phyloP scores from a whole-genome alignment of 257 asterid genomes.

The Solanum paucissectum region DNA sequence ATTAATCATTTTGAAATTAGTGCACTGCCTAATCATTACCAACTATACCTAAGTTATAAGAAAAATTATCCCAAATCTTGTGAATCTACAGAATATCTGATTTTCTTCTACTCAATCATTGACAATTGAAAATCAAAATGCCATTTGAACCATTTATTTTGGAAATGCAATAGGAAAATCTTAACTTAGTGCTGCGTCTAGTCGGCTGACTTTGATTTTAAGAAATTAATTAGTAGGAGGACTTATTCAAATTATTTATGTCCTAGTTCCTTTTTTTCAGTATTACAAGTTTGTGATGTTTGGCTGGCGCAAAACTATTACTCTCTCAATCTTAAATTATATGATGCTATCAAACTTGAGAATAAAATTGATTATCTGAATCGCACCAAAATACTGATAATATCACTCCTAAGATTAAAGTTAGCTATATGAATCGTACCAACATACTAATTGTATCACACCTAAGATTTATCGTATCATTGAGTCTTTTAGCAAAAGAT shows the following conservation, averaged over 20 bases:
- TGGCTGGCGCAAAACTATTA: background rate
- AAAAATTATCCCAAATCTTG: background rate
- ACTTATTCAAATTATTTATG: background rate
- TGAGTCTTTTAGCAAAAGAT: background rate
- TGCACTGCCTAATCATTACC: constrained; percentile 35
- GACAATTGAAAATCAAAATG: background rate
- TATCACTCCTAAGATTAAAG: background rate
- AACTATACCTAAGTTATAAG: background rate
- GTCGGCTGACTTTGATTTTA: background rate
- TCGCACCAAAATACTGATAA: background rate
- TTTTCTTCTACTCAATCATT: constrained; percentile 1
- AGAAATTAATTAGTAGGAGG: background rate
- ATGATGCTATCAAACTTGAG: too few relatives aligned
- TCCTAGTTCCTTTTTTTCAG: background rate
- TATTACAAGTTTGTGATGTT: background rate
- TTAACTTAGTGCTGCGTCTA: background rate
- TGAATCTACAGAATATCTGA: constrained; percentile 1
- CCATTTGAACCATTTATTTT: background rate
- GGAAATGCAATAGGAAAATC: background rate
- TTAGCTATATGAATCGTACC: background rate
- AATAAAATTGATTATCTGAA: too few relatives aligned
- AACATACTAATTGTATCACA: background rate
- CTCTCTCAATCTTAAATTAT: too few relatives aligned
- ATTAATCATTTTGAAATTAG: constrained; percentile 29
- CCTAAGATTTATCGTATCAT: background rate